phyloP scores from a whole-genome alignment of 2,329 filamentous ascomycete genomes.

The Plenodomus biglobosus region DNA sequence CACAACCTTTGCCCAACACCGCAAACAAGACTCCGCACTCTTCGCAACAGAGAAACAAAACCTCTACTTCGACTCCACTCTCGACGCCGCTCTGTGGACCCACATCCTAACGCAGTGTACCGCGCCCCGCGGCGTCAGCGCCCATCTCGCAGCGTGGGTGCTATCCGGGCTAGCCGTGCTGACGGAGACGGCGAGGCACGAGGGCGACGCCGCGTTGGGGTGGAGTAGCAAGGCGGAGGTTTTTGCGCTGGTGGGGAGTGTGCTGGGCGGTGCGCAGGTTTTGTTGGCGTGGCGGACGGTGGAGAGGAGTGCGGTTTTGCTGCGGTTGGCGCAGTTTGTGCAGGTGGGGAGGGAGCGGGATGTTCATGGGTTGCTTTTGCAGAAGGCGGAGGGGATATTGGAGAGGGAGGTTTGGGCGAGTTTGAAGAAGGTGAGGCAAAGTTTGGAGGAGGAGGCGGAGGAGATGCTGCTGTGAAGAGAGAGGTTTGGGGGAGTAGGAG shows the following conservation, averaged over 20 bases:
- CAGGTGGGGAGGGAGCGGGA: slow-evolving; percentile 20
- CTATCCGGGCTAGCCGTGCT: slow-evolving; percentile 53
- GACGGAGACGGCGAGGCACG: slow-evolving; percentile 30
- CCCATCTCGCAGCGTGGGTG: slow-evolving; percentile 50
- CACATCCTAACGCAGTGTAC: slow-evolving; percentile 48
- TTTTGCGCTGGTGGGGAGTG: slow-evolving; percentile 60
- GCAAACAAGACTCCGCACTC: slow-evolving; percentile 63
- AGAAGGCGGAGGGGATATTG: slow-evolving; percentile 40
- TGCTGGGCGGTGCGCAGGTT: slow-evolving; percentile 48
- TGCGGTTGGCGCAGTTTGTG: slow-evolving; percentile 29
- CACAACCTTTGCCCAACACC: slow-evolving; percentile 32
- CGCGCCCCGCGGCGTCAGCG: slow-evolving; percentile 19
- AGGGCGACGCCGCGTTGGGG: slow-evolving; percentile 67
- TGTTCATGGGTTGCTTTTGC: slow-evolving; percentile 44
- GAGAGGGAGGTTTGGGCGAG: slow-evolving; percentile 15
- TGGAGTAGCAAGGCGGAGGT: slow-evolving; percentile 70
- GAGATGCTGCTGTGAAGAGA: background rate
- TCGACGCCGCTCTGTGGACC: slow-evolving; percentile 72
- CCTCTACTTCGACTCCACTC: slow-evolving; percentile 81
- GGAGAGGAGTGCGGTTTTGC: slow-evolving; percentile 25
- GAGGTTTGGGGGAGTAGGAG: background rate
- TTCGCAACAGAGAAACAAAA: slow-evolving; percentile 94
- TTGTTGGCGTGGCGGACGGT: slow-evolving; percentile 34
- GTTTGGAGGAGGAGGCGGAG: background rate
- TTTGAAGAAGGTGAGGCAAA: slow-evolving; percentile 8